Evolutionary conservation across 2,329 filamentous ascomycete genomes (phyloP).

Genomic region (Penicillium paneum): DNA sequence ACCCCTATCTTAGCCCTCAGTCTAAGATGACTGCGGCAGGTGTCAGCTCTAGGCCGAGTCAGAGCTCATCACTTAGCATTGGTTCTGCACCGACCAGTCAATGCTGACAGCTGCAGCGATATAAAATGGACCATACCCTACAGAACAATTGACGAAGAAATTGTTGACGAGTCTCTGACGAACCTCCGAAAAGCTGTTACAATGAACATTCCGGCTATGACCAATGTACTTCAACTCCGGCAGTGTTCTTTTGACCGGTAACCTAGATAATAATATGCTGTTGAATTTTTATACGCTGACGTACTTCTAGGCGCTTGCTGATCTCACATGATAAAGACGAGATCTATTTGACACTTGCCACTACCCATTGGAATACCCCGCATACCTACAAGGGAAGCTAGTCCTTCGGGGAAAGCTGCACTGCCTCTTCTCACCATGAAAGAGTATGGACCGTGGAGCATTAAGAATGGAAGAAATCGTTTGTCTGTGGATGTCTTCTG

Average conservation of each 20-base stretch:
- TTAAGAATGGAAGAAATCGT: neutral
- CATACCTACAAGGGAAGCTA: neutral
- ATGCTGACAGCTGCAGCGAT: too few relatives aligned
- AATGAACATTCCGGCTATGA: too few relatives aligned
- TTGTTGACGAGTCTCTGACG: too few relatives aligned
- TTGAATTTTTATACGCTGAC: neutral
- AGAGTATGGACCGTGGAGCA: neutral
- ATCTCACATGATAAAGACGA: neutral
- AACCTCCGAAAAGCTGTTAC: too few relatives aligned
- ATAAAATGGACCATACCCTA: neutral
- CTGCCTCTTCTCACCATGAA: neutral
- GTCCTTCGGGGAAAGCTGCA: neutral
- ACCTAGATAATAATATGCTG: neutral
- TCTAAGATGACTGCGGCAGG: too few relatives aligned
- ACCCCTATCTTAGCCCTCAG: too few relatives aligned
- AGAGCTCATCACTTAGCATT: too few relatives aligned
- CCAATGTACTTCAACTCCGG: neutral
- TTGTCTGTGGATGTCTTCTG: neutral
- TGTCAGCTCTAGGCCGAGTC: too few relatives aligned
- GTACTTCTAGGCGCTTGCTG: neutral
- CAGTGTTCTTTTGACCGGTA: neutral
- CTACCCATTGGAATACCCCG: neutral
- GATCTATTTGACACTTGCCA: neutral
- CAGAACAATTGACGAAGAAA: too few relatives aligned
- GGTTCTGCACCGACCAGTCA: too few relatives aligned